Evolutionary conservation across 345 rosid species (phyloP).

Genomic region (Noccaea caerulescens): DNA sequence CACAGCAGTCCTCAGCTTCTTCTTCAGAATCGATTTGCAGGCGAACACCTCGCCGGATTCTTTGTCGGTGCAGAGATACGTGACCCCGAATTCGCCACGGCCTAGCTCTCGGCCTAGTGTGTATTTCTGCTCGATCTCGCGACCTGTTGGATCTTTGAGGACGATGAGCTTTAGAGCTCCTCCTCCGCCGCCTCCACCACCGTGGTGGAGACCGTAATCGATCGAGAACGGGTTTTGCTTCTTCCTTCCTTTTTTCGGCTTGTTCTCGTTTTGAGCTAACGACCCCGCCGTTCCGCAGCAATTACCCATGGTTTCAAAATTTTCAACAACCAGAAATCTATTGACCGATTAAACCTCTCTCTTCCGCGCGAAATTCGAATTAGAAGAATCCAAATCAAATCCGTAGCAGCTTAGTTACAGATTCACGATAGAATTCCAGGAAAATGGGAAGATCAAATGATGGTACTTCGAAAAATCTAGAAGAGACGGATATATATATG

Average conservation of each 20-base stretch:
- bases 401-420: background rate
- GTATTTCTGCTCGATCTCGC: slow-evolving; percentile 67
- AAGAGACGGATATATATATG: slow-evolving; percentile 15
- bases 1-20: slow-evolving; percentile 86
- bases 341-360: slow-evolving; percentile 6
- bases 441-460: slow-evolving; percentile 1
- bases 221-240: slow-evolving; percentile 76
- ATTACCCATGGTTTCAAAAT: slow-evolving; percentile 64
- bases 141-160: slow-evolving; percentile 74
- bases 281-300: slow-evolving; percentile 69
- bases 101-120: slow-evolving; percentile 92
- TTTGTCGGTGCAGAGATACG: slow-evolving; percentile 79
- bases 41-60: slow-evolving; percentile 64
- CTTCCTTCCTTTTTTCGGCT: slow-evolving; percentile 51
- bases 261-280: slow-evolving; percentile 41
- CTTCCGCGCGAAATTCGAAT: background rate
- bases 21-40: slow-evolving; percentile 93
- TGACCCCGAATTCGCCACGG: slow-evolving; percentile 93
- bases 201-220: slow-evolving; percentile 54
- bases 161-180: slow-evolving; percentile 59
- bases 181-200: slow-evolving; percentile 32
- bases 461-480: background rate
- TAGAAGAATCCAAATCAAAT: slow-evolving; percentile 14
- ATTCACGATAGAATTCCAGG: slow-evolving; percentile 2
- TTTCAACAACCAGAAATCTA: slow-evolving; percentile 9